Base-by-base conservation (phyloP, 2,329 filamentous ascomycete genomes). In the Penicillium sp. region DNA sequence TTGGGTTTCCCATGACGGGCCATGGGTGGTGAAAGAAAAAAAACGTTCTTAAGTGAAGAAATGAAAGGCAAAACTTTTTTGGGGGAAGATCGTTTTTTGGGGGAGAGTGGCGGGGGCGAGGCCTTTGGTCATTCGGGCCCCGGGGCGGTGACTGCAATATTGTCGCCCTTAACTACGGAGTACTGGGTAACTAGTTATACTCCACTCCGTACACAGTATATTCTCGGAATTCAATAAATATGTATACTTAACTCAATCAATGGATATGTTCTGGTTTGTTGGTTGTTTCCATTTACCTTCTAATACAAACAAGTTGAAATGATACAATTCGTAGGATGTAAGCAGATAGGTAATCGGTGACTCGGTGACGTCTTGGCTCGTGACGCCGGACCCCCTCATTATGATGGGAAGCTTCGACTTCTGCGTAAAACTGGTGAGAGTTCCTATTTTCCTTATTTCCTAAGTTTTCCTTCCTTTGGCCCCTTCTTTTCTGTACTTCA, bases 1-100 rank as follows among this genome's bases (percentile, higher is more conserved):
- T 63, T 57, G 42, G 18, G 33, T 40, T n/a, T n/a, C n/a, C 61
- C 55, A 61, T 61, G 59, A 28, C 61, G 59, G 52, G 60, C 61
- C 61, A 64, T 57, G 42, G 18, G 33, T 40, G 29, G 41, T 46
- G 34, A 13, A 42, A 25, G 28, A 9, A 31, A 31, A 13, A 42
- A 25, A 28, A 9, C 27, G 33, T 38, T 37, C 11, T 39, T 33
- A 25, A 28, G 35, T 41, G 22, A 31, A 33, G 22, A 29, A 29
- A 19, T 29, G 10, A 25, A 13, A 22, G 18, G 27, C 27, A 6
- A 18, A 14, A 10, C 16, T 40, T 25, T 40, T 25, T 25, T 3
- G 13, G 16, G 33, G 29, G 30, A 30, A 28, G 19, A 25, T 29
- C 27, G 45, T 35, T n/a, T 29, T 19, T 19, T 30, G 31, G 28